These are phyloP conservation scores for Drechslerella dactyloides DNA, from an alignment of 2,329 filamentous ascomycete genomes.

Conservation along the genomic window DNA sequence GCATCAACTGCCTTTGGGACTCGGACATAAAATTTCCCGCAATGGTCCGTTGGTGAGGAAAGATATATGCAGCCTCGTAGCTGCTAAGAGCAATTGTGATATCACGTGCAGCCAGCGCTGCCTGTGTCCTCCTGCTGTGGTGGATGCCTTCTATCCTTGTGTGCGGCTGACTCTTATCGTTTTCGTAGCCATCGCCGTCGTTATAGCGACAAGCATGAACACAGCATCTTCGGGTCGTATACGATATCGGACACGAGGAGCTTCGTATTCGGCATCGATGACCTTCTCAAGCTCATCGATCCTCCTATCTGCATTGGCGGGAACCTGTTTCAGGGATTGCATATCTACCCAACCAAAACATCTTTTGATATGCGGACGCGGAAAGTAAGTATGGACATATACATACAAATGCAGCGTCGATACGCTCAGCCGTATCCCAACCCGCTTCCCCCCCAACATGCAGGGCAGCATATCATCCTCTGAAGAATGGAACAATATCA, in stretches of 20 bases:
- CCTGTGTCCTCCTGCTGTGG: neutral
- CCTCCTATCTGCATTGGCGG: neutral
- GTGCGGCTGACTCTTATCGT: neutral
- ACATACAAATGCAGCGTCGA: neutral
- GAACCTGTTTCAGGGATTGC: neutral
- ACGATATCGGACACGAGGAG: neutral
- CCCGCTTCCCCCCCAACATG: too few species aligned
- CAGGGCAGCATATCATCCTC: too few species aligned
- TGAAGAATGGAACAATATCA: neutral
- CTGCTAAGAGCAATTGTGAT: neutral
- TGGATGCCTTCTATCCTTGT: too few species aligned
- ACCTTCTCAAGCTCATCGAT: neutral
- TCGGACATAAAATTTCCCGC: neutral
- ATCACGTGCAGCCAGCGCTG: neutral
- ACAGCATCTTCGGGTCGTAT: neutral
- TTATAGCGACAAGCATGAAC: neutral
- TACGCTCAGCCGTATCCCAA: neutral
- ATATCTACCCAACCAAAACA: neutral
- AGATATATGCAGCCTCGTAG: neutral
- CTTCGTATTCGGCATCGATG: neutral
- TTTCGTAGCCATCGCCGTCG: neutral
- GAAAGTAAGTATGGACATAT: neutral
- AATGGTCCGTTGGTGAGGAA: neutral
- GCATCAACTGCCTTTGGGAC: conserved; percentile 1
- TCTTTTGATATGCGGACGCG: too few species aligned